phyloP scores from a whole-genome alignment of 257 asterid genomes.

The Solanum etuberosum region DNA sequence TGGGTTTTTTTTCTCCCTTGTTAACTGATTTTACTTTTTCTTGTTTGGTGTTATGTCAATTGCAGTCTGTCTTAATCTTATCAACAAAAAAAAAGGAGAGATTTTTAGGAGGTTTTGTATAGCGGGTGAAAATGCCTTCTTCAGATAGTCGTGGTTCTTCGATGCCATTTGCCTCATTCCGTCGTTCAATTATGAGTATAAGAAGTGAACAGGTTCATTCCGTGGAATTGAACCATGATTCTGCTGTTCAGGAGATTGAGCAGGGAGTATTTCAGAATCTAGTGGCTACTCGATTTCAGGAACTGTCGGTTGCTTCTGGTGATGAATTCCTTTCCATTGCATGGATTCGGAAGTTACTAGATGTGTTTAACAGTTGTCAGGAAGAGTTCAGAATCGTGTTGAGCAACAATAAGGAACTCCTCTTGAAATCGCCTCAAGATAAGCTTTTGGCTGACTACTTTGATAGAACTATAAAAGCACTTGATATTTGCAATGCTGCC shows the following conservation, averaged over 20 bases:
- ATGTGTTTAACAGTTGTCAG: conserved; percentile 44
- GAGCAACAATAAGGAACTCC: conserved; percentile 23
- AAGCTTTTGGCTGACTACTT: conserved; percentile 51
- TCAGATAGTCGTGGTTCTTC: conserved; percentile 46
- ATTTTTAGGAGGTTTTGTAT: conserved; percentile 7
- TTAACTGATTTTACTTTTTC: neutral
- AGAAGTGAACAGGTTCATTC: conserved; percentile 58
- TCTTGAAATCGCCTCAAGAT: conserved; percentile 46
- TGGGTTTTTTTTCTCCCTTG: neutral
- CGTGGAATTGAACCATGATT: conserved; percentile 33
- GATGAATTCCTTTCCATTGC: conserved; percentile 71
- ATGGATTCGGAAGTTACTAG: conserved; percentile 69
- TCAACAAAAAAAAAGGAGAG: neutral
- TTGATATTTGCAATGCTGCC: conserved; percentile 77
- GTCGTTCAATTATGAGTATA: conserved; percentile 55
- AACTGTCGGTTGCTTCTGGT: conserved; percentile 34
- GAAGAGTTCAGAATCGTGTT: conserved; percentile 48
- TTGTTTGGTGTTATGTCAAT: neutral
- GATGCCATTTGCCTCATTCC: conserved; percentile 68
- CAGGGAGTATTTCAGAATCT: conserved; percentile 49
- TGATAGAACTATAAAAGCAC: conserved; percentile 70
- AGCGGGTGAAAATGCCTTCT: conserved; percentile 51
- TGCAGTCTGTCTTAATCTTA: neutral
- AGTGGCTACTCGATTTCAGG: conserved; percentile 41
- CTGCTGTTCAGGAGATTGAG: conserved; percentile 16